Percentiles rank a stretch among this genome's conserved stretches.
These are phyloP conservation scores for Microsporum ferrugineum DNA, from an alignment of 2,329 filamentous ascomycete genomes.

Conservation along the genomic window DNA sequence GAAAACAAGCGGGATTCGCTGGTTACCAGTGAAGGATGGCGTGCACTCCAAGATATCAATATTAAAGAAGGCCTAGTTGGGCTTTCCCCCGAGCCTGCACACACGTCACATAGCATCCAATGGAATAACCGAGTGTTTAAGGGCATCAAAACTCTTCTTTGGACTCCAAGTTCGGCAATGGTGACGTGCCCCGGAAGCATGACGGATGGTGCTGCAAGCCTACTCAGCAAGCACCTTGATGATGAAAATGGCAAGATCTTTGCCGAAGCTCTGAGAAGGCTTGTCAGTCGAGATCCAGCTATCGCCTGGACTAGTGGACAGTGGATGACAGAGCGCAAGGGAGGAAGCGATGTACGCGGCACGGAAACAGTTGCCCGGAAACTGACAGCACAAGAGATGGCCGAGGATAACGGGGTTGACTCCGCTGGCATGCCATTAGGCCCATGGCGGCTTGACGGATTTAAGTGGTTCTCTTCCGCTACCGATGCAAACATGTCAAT, in stretches of 20 bases:
- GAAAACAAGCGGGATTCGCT: constrained; percentile 20
- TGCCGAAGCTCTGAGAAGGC: constrained; percentile 16
- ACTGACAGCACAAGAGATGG: constrained; percentile 20
- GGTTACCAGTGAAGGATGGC: constrained; percentile 21
- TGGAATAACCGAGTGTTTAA: constrained; percentile 19
- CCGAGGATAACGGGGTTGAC: constrained; percentile 19
- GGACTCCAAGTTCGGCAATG: constrained; percentile 19
- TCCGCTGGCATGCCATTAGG: constrained; percentile 37
- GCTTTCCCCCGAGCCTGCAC: constrained; percentile 15
- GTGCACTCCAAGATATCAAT: constrained; percentile 17
- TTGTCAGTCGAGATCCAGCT: constrained; percentile 43
- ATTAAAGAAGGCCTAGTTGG: constrained; percentile 20
- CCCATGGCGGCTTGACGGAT: constrained; percentile 51
- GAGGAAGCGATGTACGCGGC: constrained; percentile 57
- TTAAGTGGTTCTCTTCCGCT: constrained; percentile 59
- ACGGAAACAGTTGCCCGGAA: constrained; percentile 51
- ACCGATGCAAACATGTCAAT: constrained; percentile 55
- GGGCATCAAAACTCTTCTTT: constrained; percentile 17
- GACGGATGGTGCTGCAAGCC: constrained; percentile 21
- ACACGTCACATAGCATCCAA: background rate
- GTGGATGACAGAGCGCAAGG: constrained; percentile 65
- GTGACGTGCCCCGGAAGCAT: constrained; percentile 21
- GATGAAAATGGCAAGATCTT: constrained; percentile 16
- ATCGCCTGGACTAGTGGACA: constrained; percentile 57
- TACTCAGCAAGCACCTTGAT: constrained; percentile 17